Conservation (phyloP, 2,329 filamentous ascomycete genomes). For the Colletotrichum noveboracense region DNA sequence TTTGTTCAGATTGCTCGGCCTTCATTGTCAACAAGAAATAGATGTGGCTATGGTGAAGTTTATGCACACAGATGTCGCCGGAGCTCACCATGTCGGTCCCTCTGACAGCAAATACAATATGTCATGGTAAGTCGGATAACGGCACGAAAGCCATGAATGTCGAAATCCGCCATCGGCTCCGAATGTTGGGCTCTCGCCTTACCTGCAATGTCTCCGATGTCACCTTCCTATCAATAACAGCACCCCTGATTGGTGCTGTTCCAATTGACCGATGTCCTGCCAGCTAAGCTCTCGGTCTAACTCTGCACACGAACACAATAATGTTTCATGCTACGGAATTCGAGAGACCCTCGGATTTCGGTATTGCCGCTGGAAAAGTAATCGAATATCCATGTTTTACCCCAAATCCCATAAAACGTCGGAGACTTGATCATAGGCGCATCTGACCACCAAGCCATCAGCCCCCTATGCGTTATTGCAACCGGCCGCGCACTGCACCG, state of each 20-base stretch:
- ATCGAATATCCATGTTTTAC: neutral
- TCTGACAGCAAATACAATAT: neutral
- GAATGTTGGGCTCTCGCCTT: neutral
- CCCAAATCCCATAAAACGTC: neutral
- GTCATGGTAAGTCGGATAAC: neutral
- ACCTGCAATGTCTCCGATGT: neutral
- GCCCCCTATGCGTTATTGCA: neutral
- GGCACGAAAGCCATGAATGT: neutral
- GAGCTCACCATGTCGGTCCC: neutral
- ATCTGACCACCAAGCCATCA: neutral
- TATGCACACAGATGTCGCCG: neutral
- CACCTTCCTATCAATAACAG: neutral
- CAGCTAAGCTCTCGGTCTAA: neutral
- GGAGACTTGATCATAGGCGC: neutral
- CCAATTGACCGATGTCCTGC: neutral
- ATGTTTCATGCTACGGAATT: neutral
- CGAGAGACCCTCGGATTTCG: neutral
- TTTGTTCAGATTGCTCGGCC: neutral
- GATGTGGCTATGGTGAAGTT: neutral
- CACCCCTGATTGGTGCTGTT: neutral
- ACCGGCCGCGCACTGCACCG: neutral
- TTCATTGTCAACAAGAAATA: neutral
- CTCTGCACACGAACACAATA: rapidly evolving
- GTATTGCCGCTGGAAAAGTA: neutral
- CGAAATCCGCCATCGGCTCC: neutral